Percentiles rank a stretch among this genome's conserved stretches.
These are phyloP conservation scores for Exobasidium cylindrosporum DNA, from an alignment of 1,284 basidiomycete genomes.

Conservation along the genomic window DNA sequence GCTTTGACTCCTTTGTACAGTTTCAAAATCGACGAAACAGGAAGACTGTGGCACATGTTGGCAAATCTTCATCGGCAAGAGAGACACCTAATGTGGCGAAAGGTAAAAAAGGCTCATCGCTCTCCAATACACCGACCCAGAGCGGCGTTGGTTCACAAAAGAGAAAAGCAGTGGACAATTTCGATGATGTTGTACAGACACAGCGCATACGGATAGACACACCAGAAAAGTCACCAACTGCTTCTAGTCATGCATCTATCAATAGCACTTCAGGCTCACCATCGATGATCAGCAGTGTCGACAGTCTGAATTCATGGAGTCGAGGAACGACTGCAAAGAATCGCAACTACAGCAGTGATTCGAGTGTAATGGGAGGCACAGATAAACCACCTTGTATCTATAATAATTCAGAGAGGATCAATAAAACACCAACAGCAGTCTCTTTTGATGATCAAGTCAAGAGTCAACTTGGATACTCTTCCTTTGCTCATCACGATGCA, in stretches of 20 bases:
- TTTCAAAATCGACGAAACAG: constrained; percentile 11
- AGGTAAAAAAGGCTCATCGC: too few species aligned
- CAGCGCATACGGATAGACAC: neutral
- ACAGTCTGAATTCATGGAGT: neutral
- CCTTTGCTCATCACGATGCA: neutral
- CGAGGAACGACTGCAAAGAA: neutral
- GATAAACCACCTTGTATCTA: neutral
- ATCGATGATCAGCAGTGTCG: neutral
- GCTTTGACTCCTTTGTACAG: neutral
- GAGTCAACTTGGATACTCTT: neutral
- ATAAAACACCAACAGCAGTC: neutral
- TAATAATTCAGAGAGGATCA: too few species aligned
- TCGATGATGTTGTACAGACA: too few species aligned
- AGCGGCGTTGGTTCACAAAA: too few species aligned
- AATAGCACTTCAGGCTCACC: neutral
- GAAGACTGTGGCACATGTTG: neutral
- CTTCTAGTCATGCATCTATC: neutral
- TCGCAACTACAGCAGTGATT: neutral
- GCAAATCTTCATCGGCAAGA: neutral
- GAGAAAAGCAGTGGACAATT: too few species aligned
- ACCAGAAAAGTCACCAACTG: neutral
- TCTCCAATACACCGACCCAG: too few species aligned
- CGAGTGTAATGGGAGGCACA: neutral
- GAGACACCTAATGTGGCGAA: too few species aligned
- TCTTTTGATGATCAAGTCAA: neutral